Evolutionary conservation across 2,329 filamentous ascomycete genomes (phyloP).

Genomic region (Xylariales sp.): DNA sequence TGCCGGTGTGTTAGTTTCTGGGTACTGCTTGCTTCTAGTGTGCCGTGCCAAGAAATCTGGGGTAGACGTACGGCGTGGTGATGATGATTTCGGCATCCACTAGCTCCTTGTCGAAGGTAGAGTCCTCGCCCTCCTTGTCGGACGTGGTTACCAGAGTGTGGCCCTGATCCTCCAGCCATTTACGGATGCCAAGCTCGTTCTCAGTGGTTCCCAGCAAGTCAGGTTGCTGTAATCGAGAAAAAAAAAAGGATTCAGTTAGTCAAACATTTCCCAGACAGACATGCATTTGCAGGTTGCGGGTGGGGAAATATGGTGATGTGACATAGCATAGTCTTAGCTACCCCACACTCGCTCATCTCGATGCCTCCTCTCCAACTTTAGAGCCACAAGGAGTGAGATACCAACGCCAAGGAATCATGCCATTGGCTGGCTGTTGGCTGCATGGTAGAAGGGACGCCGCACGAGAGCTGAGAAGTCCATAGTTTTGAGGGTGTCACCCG

Average conservation of each 20-base stretch:
- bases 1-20: constrained; percentile 52
- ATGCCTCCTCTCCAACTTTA: constrained; percentile 23
- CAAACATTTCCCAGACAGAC: constrained; percentile 4
- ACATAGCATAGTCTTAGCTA: constrained; percentile 35
- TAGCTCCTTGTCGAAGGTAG: constrained; percentile 93
- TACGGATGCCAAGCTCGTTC: constrained; percentile 96
- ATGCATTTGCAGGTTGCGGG: neutral
- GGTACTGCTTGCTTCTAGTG: constrained; percentile 2
- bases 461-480: constrained; percentile 10
- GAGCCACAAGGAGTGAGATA: constrained; percentile 31
- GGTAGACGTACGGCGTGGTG: constrained; percentile 82
- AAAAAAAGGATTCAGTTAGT: constrained; percentile 39
- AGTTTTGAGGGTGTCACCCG: neutral
- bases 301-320: constrained; percentile 37
- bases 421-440: constrained; percentile 32
- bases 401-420: constrained; percentile 15
- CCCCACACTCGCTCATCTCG: constrained; percentile 39
- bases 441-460: constrained; percentile 23
- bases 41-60: constrained; percentile 36
- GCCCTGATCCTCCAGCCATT: constrained; percentile 97
- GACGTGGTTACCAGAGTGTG: constrained; percentile 97
- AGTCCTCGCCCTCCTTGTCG: constrained; percentile 95
- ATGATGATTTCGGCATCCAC: constrained; percentile 99
- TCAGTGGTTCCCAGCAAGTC: constrained; percentile 93
- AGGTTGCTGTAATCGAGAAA: constrained; percentile 66